Percentiles rank a stretch among this genome's conserved stretches.
phyloP scores from a whole-genome alignment of 768 basidiomycete species.

The Boletus rubescentipes region DNA sequence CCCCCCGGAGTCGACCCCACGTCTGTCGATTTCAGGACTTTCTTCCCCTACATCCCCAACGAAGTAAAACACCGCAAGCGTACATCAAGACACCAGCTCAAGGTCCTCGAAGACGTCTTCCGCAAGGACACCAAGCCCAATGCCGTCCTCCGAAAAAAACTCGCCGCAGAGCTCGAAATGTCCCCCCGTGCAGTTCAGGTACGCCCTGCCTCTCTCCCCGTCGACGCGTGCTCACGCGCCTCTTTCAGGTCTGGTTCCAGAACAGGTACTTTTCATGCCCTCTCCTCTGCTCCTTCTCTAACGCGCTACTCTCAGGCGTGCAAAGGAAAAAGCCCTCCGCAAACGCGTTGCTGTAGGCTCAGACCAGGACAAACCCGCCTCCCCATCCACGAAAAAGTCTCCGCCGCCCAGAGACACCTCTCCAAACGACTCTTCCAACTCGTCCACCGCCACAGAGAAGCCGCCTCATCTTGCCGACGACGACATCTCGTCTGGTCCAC shows the following conservation, averaged over 20 bases:
- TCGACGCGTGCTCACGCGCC: conserved; percentile 23
- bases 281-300: conserved; percentile 7
- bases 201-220: conserved; percentile 25
- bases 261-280: conserved; percentile 54
- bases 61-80: conserved; percentile 94
- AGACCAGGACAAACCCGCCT: conserved; percentile 20
- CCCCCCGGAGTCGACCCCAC: conserved; percentile 58
- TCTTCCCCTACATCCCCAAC: conserved; percentile 87
- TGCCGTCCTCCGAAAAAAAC: conserved; percentile 69
- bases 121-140: conserved; percentile 91
- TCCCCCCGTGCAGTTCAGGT: conserved; percentile 95
- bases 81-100: conserved; percentile 85
- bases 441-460: conserved; percentile 42
- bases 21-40: conserved; percentile 75
- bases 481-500: conserved; percentile 1
- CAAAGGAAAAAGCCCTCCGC: conserved; percentile 77
- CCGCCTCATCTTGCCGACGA: conserved; percentile 28
- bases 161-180: conserved; percentile 87
- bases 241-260: conserved; percentile 83
- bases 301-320: conserved; percentile 50
- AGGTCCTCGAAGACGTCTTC: conserved; percentile 86
- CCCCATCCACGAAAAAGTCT: conserved; percentile 11
- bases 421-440: conserved; percentile 31
- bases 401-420: conserved; percentile 22
- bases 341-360: conserved; percentile 39